A percentile compares a stretch with the other conserved stretches of the same genome.
These are phyloP conservation scores for Gossypium sturtianum DNA, from an alignment of 345 rosid genomes.

Conservation along the genomic window DNA sequence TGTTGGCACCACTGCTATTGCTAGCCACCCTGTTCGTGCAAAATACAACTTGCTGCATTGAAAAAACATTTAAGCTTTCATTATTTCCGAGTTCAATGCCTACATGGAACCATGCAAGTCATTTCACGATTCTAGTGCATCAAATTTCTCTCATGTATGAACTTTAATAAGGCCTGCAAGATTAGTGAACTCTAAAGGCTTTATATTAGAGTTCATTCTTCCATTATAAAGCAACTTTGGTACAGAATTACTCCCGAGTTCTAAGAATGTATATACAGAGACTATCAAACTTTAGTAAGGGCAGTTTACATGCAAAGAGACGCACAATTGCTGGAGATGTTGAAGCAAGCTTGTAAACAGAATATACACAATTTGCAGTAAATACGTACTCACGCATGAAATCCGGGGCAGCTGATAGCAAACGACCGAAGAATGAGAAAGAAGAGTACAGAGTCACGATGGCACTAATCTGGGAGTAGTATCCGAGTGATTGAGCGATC, in stretches of 20 bases:
- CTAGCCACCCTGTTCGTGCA: constrained; percentile 80
- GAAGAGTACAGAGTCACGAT: constrained; percentile 68
- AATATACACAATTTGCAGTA: neutral
- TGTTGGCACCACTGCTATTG: constrained; percentile 58
- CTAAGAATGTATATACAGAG: neutral
- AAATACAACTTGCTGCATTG: constrained; percentile 67
- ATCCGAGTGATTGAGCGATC: constrained; percentile 70
- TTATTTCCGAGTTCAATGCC: neutral
- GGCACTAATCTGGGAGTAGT: constrained; percentile 25
- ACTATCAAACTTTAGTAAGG: neutral
- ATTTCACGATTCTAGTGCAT: neutral
- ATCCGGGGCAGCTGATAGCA: constrained; percentile 79
- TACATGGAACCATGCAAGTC: neutral
- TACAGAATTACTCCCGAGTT: neutral
- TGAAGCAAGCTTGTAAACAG: neutral
- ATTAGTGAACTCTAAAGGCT: neutral
- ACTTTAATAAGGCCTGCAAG: too few species aligned
- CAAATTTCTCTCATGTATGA: too few species aligned
- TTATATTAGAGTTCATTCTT: neutral
- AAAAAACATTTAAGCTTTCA: constrained; percentile 11
- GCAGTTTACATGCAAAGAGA: too few species aligned
- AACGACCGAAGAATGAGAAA: constrained; percentile 78
- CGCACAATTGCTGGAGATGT: neutral
- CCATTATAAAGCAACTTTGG: neutral
- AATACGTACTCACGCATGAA: constrained; percentile 59